Conservation (phyloP, 805 yeast genomes). For the Saturnispora serradocipensis region DNA sequence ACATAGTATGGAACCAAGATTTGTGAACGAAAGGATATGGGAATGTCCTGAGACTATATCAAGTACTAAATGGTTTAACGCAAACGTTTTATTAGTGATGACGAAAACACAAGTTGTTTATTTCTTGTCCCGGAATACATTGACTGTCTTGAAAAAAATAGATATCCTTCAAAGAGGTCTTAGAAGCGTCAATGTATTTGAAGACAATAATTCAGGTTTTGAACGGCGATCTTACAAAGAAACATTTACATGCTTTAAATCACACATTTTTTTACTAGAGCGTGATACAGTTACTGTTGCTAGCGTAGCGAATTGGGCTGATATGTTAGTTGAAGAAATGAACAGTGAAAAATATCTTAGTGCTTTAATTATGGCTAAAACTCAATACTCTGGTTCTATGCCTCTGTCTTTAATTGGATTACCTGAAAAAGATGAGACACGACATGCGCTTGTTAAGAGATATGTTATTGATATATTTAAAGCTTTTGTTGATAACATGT, state of each 20-base stretch:
- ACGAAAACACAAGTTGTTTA: slow-evolving; percentile 39
- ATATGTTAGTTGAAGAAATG: slow-evolving; percentile 41
- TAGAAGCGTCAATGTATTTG: slow-evolving; percentile 10
- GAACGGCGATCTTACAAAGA: slow-evolving; percentile 17
- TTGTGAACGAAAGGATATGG: slow-evolving; percentile 35
- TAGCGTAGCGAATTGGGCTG: slow-evolving; percentile 61
- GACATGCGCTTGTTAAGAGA: slow-evolving; percentile 42
- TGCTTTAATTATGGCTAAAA: slow-evolving; percentile 49
- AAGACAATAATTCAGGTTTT: slow-evolving; percentile 11
- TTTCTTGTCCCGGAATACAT: slow-evolving; percentile 32
- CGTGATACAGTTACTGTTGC: slow-evolving; percentile 48
- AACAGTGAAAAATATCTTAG: slow-evolving; percentile 38
- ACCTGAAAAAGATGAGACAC: slow-evolving; percentile 34
- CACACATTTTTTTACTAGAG: slow-evolving; percentile 45
- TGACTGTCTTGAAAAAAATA: slow-evolving; percentile 28
- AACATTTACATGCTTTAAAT: slow-evolving; percentile 32
- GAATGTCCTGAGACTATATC: slow-evolving; percentile 41
- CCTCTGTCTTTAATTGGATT: slow-evolving; percentile 48
- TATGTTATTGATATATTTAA: slow-evolving; percentile 50
- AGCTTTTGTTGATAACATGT: slow-evolving; percentile 39
- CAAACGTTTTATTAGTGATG: slow-evolving; percentile 31
- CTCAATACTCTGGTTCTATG: slow-evolving; percentile 41
- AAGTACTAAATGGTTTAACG: slow-evolving; percentile 48
- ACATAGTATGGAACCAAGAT: slow-evolving; percentile 23
- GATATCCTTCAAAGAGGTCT: slow-evolving; percentile 36